Percentiles rank a stretch among this genome's conserved stretches.
Evolutionary conservation across 108 stramenopile genomes (phyloP).

Genomic region (Fragilaria crotonensis): DNA sequence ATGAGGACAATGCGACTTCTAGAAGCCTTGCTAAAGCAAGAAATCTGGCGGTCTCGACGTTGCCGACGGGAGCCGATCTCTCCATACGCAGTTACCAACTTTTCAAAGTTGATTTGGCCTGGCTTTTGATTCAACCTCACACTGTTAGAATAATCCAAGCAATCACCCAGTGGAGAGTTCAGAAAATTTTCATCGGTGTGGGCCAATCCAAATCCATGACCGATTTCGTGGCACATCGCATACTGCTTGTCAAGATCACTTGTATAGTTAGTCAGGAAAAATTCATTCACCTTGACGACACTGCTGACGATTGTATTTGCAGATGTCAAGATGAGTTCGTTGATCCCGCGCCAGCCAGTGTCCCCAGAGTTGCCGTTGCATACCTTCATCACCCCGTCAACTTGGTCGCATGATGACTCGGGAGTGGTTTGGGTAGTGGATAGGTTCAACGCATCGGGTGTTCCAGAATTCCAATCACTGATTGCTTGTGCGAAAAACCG

Average conservation of each 20-base stretch:
- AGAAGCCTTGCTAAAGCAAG: no score
- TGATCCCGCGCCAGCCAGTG: conserved; percentile 45
- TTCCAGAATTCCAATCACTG: conserved; percentile 24
- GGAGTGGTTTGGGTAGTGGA: conserved; percentile 4
- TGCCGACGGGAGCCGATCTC: no score
- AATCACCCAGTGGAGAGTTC: conserved; percentile 21
- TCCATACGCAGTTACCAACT: conserved; percentile 60
- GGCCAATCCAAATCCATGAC: conserved; percentile 37
- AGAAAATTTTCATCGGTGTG: conserved; percentile 41
- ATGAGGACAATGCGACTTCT: background rate
- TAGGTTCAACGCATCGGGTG: conserved; percentile 21
- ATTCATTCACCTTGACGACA: conserved; percentile 30
- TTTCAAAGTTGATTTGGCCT: conserved; percentile 48
- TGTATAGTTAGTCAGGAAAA: conserved; percentile 17
- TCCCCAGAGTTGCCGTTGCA: conserved; percentile 50
- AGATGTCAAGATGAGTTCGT: conserved; percentile 23
- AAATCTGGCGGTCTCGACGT: no score
- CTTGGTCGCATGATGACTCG: conserved; percentile 11
- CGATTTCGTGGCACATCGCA: conserved; percentile 35
- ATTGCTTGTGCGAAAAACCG: conserved; percentile 12
- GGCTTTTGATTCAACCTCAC: conserved; percentile 57
- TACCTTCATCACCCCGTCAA: conserved; percentile 35
- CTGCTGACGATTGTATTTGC: conserved; percentile 15
- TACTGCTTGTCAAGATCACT: conserved; percentile 16
- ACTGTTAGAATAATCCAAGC: conserved; percentile 47